These are phyloP conservation scores for Trichomonas vaginalis DNA, from an alignment of 208 protist species.

Conservation along the genomic window DNA sequence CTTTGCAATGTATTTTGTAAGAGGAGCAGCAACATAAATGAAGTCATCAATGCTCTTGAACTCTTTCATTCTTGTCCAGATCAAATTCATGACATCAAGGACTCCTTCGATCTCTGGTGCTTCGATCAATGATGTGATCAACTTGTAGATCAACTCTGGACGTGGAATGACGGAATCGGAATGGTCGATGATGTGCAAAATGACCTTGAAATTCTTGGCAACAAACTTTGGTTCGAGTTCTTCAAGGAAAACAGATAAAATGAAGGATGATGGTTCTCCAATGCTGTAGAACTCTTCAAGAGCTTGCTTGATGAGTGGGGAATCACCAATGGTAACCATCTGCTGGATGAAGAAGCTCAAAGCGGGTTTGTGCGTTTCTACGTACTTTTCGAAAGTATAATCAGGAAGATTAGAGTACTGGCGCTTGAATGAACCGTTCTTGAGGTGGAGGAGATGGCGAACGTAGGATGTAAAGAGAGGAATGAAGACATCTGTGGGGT, in stretches of 20 bases:
- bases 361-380: not conserved
- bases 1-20: not conserved
- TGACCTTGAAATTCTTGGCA: not conserved
- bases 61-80: not conserved
- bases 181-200: not conserved
- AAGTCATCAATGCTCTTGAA: slow-evolving; percentile 6
- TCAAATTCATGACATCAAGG: not conserved
- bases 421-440: not conserved
- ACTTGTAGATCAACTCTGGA: not conserved
- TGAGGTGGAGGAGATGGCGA: not conserved
- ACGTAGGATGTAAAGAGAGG: not conserved
- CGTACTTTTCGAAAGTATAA: not conserved
- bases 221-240: not conserved
- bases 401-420: not conserved
- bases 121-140: not conserved
- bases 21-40: not conserved
- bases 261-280: not conserved
- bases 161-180: not conserved
- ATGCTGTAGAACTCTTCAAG: not conserved
- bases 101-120: not conserved
- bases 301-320: not conserved
- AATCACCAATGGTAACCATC: not conserved
- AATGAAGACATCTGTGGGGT: not conserved
- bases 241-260: not conserved
- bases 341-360: not conserved